Conservation (phyloP, 495 filamentous ascomycete genomes). For the Ascobolus immersus region DNA sequence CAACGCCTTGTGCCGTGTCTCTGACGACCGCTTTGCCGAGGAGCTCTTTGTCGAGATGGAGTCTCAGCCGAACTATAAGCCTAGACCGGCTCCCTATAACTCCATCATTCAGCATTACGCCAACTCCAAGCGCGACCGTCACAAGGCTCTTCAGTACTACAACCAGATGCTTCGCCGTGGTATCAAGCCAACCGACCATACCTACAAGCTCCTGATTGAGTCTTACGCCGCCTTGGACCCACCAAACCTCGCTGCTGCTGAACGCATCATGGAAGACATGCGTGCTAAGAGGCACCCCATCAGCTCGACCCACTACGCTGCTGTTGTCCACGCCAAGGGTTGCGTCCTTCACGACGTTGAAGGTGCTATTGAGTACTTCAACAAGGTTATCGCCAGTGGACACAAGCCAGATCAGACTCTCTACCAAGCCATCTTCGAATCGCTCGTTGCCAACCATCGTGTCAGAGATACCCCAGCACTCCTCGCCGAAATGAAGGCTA, state of each 20-base stretch:
- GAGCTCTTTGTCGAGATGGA: slow-evolving; percentile 99
- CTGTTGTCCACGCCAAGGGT: slow-evolving; percentile 83
- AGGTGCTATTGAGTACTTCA: slow-evolving; percentile 53
- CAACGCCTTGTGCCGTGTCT: slow-evolving; percentile 89
- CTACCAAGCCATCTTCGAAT: slow-evolving; percentile 86
- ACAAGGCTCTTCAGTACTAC: slow-evolving; percentile 87
- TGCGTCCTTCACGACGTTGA: slow-evolving; percentile 80
- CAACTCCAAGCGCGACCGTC: slow-evolving; percentile 79
- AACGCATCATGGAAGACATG: slow-evolving; percentile 58
- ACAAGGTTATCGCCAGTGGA: slow-evolving; percentile 42
- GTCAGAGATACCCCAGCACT: slow-evolving; percentile 51
- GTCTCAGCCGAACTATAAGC: slow-evolving; percentile 94
- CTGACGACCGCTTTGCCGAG: slow-evolving; percentile 89
- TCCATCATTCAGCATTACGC: slow-evolving; percentile 99
- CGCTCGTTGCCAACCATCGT: slow-evolving; percentile 80
- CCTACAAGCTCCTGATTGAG: slow-evolving; percentile 92
- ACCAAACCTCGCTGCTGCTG: slow-evolving; percentile 70
- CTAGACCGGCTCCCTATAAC: slow-evolving; percentile 88
- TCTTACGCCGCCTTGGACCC: slow-evolving; percentile 86
- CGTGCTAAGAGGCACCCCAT: slow-evolving; percentile 44
- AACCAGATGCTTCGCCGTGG: slow-evolving; percentile 70
- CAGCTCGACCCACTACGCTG: slow-evolving; percentile 85
- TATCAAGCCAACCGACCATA: slow-evolving; percentile 81
- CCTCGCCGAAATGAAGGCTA: slow-evolving; percentile 43
- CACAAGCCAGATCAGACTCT: slow-evolving; percentile 49